These are phyloP conservation scores for Brassica nigra DNA, from an alignment of 345 rosid genomes.

Conservation along the genomic window DNA sequence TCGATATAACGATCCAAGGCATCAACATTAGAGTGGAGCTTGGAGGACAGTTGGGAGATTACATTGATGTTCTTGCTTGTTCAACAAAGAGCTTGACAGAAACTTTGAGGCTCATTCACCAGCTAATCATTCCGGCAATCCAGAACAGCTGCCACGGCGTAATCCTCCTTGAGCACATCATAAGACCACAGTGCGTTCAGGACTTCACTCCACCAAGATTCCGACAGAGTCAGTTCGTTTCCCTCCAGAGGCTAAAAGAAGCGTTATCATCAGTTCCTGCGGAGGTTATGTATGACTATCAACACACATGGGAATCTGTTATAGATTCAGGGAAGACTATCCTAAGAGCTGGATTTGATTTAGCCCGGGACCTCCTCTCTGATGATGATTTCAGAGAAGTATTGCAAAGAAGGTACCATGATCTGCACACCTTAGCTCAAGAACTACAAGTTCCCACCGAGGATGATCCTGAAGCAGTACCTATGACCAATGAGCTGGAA, in stretches of 20 bases:
- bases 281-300: constrained; percentile 88
- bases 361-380: constrained; percentile 85
- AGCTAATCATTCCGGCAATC: constrained; percentile 78
- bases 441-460: constrained; percentile 74
- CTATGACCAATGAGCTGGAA: constrained; percentile 55
- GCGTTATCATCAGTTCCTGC: constrained; percentile 91
- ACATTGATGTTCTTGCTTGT: constrained; percentile 86
- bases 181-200: constrained; percentile 80
- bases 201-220: constrained; percentile 75
- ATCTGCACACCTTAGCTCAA: constrained; percentile 75
- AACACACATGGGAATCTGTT: constrained; percentile 85
- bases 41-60: constrained; percentile 86
- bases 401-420: constrained; percentile 78
- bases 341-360: constrained; percentile 71
- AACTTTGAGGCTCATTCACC: constrained; percentile 74
- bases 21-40: constrained; percentile 79
- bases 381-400: constrained; percentile 96
- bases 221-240: constrained; percentile 67
- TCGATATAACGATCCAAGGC: constrained; percentile 75
- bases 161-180: constrained; percentile 71
- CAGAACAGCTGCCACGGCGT: constrained; percentile 82
- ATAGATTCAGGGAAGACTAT: constrained; percentile 65
- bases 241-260: constrained; percentile 71
- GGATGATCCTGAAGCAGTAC: constrained; percentile 48
- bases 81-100: constrained; percentile 88